Evolutionary conservation across 352 stramenopile species (phyloP).

Genomic region (Saprolegnia parasitica): DNA sequence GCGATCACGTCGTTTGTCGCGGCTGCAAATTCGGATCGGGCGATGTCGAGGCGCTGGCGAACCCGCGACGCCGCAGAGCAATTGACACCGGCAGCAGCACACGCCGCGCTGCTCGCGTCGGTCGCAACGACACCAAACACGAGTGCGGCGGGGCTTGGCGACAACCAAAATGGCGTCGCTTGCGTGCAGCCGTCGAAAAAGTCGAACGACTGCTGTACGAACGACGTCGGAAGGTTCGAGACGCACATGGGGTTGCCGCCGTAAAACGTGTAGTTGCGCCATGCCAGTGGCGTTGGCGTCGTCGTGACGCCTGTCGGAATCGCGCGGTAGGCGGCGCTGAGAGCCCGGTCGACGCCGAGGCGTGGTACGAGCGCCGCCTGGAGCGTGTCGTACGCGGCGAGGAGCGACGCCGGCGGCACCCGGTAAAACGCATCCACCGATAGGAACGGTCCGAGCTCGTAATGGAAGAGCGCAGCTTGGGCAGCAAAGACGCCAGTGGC

Average conservation of each 20-base stretch:
- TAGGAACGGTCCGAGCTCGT: slow-evolving; percentile 2
- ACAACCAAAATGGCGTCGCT: not conserved
- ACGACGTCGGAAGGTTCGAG: not conserved
- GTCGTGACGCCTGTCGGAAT: not conserved
- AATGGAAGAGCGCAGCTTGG: not conserved
- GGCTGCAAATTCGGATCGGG: no score
- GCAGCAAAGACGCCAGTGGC: not conserved
- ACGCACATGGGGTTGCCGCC: slow-evolving; percentile 15
- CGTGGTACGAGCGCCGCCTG: not conserved
- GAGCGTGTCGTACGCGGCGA: not conserved
- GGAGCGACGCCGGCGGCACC: not conserved
- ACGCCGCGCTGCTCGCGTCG: not conserved
- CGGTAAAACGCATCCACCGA: slow-evolving; percentile 1
- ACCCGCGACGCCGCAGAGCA: not conserved
- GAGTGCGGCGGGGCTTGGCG: no score
- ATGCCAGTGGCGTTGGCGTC: not conserved
- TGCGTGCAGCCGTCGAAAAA: slow-evolving; percentile 7
- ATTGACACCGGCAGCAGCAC: not conserved
- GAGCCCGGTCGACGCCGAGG: not conserved
- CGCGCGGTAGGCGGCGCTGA: not conserved
- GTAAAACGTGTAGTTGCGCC: slow-evolving; percentile 12
- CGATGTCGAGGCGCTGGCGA: not conserved
- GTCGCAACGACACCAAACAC: not conserved
- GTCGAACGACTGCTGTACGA: slow-evolving; percentile 7
- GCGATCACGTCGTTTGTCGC: not conserved